phyloP scores from a whole-genome alignment of 1,284 basidiomycete genomes.

The Schizophyllum commune region DNA sequence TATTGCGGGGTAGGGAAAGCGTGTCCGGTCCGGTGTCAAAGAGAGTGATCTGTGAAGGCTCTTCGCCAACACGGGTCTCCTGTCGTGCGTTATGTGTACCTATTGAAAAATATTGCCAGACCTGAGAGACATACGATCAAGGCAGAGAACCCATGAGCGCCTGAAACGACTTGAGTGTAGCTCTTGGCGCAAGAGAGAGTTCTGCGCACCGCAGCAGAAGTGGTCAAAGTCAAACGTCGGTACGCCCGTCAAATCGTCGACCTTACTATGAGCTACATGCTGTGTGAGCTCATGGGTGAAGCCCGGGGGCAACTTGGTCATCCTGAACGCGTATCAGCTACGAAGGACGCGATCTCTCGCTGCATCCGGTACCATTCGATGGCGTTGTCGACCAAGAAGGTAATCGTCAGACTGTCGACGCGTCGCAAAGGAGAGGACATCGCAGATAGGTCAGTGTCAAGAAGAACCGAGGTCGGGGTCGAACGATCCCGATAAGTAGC shows the following conservation, averaged over 20 bases:
- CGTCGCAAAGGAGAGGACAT: not conserved
- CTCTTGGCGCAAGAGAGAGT: too few relatives aligned
- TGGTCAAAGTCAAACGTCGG: constrained; percentile 67
- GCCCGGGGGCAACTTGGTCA: constrained; percentile 70
- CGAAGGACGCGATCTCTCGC: not conserved
- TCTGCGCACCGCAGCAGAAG: constrained; percentile 76
- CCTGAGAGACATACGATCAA: constrained; percentile 48
- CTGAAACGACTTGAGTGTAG: constrained; percentile 23
- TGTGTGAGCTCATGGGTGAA: constrained; percentile 66
- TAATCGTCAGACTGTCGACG: constrained; percentile 47
- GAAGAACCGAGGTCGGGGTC: too few relatives aligned
- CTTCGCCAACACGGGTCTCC: constrained; percentile 46
- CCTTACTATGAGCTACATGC: constrained; percentile 46
- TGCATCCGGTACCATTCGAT: constrained; percentile 58
- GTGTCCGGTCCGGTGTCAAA: constrained; percentile 81
- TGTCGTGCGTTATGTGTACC: constrained; percentile 17
- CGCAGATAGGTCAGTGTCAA: too few relatives aligned
- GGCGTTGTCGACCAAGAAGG: constrained; percentile 68
- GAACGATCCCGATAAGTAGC: too few relatives aligned
- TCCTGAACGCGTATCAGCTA: constrained; percentile 27
- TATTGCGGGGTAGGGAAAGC: constrained; percentile 62
- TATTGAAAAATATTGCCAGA: not conserved
- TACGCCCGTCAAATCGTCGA: constrained; percentile 51
- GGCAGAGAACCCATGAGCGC: constrained; percentile 76
- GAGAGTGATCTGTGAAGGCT: constrained; percentile 42